A percentile compares a stretch with the other conserved stretches of the same genome.
phyloP scores from a whole-genome alignment of 306 rosid genomes.

The Prunus salicina region DNA sequence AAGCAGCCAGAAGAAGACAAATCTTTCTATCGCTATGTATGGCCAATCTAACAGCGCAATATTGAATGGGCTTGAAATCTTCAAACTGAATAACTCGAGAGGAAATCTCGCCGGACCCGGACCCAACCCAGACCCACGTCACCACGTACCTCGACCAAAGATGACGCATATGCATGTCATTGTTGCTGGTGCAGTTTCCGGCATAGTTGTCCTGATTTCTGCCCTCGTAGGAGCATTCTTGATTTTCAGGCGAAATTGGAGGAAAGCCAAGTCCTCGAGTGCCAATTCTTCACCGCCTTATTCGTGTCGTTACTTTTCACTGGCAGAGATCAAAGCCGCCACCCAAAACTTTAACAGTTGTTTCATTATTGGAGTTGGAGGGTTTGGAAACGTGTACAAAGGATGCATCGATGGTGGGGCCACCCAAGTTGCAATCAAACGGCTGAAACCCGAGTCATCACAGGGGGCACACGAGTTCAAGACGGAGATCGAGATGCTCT shows the following conservation, averaged over 20 bases:
- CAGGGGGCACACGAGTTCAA: conserved; percentile 40
- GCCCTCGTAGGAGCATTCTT: neutral
- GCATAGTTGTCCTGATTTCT: neutral
- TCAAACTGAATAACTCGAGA: conserved; percentile 25
- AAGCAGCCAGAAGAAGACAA: conserved; percentile 6
- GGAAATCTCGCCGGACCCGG: conserved; percentile 43
- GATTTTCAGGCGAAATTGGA: neutral
- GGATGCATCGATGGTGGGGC: conserved; percentile 11
- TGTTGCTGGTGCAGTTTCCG: conserved; percentile 1
- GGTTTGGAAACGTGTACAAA: conserved; percentile 47
- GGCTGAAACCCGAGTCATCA: conserved; percentile 31
- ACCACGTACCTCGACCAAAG: too few species aligned
- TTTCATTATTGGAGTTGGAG: conserved; percentile 34
- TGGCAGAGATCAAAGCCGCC: conserved; percentile 31
- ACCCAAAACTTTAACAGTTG: conserved; percentile 26
- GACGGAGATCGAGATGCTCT: conserved; percentile 39
- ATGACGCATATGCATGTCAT: neutral
- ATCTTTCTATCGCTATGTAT: conserved; percentile 2
- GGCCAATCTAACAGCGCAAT: conserved; percentile 8
- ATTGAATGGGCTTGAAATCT: conserved; percentile 51
- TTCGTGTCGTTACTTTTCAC: conserved; percentile 28
- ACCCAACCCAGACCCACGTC: neutral
- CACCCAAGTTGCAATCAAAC: conserved; percentile 25
- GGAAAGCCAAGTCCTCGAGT: neutral
- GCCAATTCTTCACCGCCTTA: conserved; percentile 10